phyloP scores from a whole-genome alignment of 257 asterid species.

The Avicennia marina region DNA sequence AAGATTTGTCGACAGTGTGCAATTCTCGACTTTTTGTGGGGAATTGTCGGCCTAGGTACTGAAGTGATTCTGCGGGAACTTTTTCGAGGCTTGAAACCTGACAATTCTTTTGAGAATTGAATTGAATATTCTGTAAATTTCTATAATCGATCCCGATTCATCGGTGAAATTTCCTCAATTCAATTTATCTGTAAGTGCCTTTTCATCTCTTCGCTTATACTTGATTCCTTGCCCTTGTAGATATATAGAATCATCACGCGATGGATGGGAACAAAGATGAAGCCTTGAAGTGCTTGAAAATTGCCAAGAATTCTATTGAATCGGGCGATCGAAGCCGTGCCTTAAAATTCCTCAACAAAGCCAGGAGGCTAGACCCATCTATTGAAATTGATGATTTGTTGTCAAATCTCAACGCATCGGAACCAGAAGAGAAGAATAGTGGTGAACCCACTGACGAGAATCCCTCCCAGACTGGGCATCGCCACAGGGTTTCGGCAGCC shows the following conservation, averaged over 20 bases:
- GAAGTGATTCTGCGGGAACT: no score
- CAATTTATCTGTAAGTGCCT: no score
- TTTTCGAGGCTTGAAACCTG: no score
- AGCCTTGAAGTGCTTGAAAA: constrained; percentile 78
- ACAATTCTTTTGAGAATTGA: no score
- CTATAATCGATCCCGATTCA: no score
- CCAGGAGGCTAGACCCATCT: constrained; percentile 76
- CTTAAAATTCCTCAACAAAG: constrained; percentile 65
- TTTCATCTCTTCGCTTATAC: no score
- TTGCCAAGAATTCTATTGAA: constrained; percentile 59
- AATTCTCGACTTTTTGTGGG: no score
- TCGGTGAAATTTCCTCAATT: no score
- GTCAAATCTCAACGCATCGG: constrained; percentile 36
- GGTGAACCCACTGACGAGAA: constrained; percentile 23
- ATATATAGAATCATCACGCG: not conserved
- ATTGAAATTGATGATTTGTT: constrained; percentile 49
- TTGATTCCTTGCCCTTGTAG: not conserved
- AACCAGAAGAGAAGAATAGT: constrained; percentile 34
- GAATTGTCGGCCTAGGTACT: no score
- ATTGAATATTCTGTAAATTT: no score
- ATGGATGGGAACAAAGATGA: constrained; percentile 99
- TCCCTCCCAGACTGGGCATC: constrained; percentile 40
- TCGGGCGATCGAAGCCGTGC: constrained; percentile 80
- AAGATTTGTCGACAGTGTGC: no score
- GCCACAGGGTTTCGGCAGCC: constrained; percentile 53